Percentiles rank a stretch among this genome's conserved stretches.
Conservation (phyloP, 2,329 filamentous ascomycete species). For the Aspergillus quadricinctus region DNA sequence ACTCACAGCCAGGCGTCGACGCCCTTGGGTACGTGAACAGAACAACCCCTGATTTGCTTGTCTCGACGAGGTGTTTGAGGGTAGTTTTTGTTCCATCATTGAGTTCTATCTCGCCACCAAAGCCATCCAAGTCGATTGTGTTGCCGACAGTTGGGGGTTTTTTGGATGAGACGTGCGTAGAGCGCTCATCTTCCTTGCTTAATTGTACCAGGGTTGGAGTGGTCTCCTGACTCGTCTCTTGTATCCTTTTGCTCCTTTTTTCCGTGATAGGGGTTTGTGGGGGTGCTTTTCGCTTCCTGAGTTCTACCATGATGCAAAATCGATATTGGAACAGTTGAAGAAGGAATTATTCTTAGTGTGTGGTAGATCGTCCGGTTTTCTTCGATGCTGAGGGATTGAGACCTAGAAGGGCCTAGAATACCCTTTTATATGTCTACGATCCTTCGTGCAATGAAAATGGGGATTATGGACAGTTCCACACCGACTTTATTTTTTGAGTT, state of each 20-base stretch:
- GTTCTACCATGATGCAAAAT: conserved; percentile 45
- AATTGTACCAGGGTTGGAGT: conserved; percentile 27
- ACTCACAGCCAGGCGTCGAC: conserved; percentile 88
- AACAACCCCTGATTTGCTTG: conserved; percentile 80
- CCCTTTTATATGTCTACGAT: background rate
- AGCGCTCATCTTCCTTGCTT: conserved; percentile 25
- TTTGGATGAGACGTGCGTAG: conserved; percentile 10
- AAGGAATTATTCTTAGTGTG: background rate
- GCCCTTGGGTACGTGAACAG: conserved; percentile 96
- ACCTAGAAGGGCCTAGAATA: background rate
- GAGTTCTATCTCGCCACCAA: conserved; percentile 71
- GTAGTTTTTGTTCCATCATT: conserved; percentile 78
- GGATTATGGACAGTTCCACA: background rate
- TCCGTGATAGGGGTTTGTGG: conserved; percentile 38
- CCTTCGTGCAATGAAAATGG: background rate
- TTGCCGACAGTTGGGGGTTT: conserved; percentile 43
- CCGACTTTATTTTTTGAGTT: background rate
- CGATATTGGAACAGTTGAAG: background rate
- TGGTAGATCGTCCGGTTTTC: background rate
- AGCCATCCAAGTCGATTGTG: conserved; percentile 50
- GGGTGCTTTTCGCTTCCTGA: conserved; percentile 59
- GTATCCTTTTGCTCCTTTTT: conserved; percentile 26
- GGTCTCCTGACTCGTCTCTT: conserved; percentile 28
- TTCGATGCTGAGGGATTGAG: background rate
- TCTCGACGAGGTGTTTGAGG: conserved; percentile 73